Evolutionary conservation across 2,329 filamentous ascomycete genomes (phyloP), one percentile per base, ranked within the genome.

Genomic region (Akanthomyces uredinophilus): DNA sequence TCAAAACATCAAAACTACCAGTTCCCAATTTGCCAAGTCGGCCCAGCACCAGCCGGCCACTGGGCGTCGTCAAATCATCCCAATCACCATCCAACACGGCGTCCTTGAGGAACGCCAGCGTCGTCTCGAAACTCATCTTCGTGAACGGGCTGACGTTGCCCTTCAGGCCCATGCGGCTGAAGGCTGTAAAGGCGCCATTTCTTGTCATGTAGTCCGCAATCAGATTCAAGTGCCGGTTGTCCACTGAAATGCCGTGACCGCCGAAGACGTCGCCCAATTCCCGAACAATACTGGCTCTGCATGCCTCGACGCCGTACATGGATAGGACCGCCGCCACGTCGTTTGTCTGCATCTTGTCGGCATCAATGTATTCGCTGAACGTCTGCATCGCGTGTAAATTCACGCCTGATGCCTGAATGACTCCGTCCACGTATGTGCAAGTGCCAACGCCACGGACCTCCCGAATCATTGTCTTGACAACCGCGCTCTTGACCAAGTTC

Each of bases 101-200:
- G 72, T 98, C 95, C 74, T 90, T 93, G 70, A 99, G 81, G 80
- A 97, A 97, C 1, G 90, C 88, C 44, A 98, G 84, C 2, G 95
- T 99, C 4, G 95, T 99, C 83, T 99, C 95, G 78, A 98, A 99
- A 74, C 91, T 96, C 94, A 98, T 98, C 83, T 98, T 98, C 77
- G 95, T 94, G 69, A 99, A 94, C 0, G 95, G 92, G 67, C 88
- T 93, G 32, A 94, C 88, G 70, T 91, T 93, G 66, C 90, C 87
- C 71, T 87, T 87, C 64, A 99, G 80, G 1, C 94, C 95, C 72
- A 91, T 96, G 54, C 95, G 89, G 77, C 91, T 96, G 79, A 99
- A 99, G 1, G 95, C 88, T 53, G 87, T 90, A 78, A 96, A 99
- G 1, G 86, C 87, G 67, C 95, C 95, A 64, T 87, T 88, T 59